phyloP scores from a whole-genome alignment of 345 rosid genomes.

The Orychophragmus violaceus region DNA sequence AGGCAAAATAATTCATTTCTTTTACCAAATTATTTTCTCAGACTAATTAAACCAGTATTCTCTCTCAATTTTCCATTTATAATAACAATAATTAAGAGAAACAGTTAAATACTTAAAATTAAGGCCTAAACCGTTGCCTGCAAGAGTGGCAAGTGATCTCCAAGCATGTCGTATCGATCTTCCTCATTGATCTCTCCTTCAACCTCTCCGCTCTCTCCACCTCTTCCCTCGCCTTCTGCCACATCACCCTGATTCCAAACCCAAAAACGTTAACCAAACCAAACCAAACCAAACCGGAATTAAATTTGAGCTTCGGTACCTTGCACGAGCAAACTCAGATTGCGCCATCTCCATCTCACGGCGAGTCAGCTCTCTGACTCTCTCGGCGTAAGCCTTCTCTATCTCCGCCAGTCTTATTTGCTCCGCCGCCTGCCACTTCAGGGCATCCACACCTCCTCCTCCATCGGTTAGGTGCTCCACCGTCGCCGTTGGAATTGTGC shows the following conservation, averaged over 20 bases:
- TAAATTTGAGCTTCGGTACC: constrained; percentile 12
- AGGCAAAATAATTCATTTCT: neutral
- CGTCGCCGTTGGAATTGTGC: constrained; percentile 37
- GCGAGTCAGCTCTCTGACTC: constrained; percentile 82
- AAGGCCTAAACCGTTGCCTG: constrained; percentile 82
- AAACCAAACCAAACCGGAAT: neutral
- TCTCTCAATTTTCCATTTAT: constrained; percentile 21
- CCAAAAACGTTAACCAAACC: neutral
- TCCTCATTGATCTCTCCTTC: constrained; percentile 66
- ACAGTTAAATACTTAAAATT: neutral
- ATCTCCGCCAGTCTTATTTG: constrained; percentile 71
- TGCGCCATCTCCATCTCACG: constrained; percentile 95
- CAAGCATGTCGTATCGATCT: constrained; percentile 68
- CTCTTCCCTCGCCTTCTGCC: constrained; percentile 87
- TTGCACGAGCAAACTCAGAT: constrained; percentile 76
- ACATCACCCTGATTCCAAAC: constrained; percentile 42
- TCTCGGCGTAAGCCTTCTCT: constrained; percentile 91
- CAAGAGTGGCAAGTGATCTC: constrained; percentile 99
- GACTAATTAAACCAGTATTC: constrained; percentile 20
- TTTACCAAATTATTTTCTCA: neutral
- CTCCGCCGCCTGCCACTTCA: constrained; percentile 96
- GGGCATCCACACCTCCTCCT: constrained; percentile 43
- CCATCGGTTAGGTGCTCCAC: constrained; percentile 29
- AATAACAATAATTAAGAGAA: constrained; percentile 23
- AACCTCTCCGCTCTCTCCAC: constrained; percentile 74